Evolutionary conservation across 202 grass and related monocot species (phyloP), one percentile per base, ranked within the genome.

Genomic region (Schoenoplectus tabernaemontani): DNA sequence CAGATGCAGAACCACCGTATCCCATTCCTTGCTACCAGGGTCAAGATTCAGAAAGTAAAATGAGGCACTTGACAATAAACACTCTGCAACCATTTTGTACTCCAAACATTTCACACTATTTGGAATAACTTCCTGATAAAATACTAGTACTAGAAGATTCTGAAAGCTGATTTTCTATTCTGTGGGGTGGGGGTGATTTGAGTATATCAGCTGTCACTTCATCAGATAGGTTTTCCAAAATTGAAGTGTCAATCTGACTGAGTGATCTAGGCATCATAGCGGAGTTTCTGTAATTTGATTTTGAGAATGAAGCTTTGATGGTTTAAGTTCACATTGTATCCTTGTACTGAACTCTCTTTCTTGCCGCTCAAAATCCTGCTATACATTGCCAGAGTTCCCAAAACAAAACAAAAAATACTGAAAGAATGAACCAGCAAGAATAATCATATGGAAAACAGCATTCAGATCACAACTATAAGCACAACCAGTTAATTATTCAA

Each of bases 211-310:
- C 80, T 75, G 76, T 94, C 41, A 90, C 87, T 80, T 92, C 86
- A 15, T 90, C 91, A 20, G 91, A 89, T 85, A 94, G 84, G 68
- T 94, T 82, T 78, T 94, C n/a, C 28, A 98, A 70, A 83, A 89
- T 82, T 22, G 88, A 87, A 7, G 78, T 34, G 71, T 98, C 88
- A 81, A 84, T 74, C 75, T 98, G 95, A 87, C 87, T 92, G 73
- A 90, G 81, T 86, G 95, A 89, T 78, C 61, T 70, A 78, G 91
- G 95, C 88, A 94, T 89, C 74, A 90, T 74, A 87, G 90, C 87
- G 80, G 83, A 47, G 30, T 82, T 61, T 41, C 72, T 81, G 77
- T 84, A 86, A 81, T 82, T 51, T 15, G 84, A 82, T 76, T 81
- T 88, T 86, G 87, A 92, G 64, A 74, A 86, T 17, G 81, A 89